phyloP scores from a whole-genome alignment of 306 rosid genomes.

The Erythrophleum fordii region DNA sequence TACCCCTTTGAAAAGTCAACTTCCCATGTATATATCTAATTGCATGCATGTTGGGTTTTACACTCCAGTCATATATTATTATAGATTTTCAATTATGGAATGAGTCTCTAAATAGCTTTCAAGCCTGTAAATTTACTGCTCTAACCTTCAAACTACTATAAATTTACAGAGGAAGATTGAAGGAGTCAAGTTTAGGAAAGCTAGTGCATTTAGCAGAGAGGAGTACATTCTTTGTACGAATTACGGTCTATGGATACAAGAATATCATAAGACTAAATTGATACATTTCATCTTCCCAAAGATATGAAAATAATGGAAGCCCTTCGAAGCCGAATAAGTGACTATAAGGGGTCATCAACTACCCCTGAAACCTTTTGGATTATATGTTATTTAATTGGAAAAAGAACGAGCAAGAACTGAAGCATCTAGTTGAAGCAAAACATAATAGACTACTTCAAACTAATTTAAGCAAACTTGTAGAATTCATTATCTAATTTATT shows the following conservation, averaged over 20 bases:
- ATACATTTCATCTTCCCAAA: not conserved
- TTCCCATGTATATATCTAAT: too few species aligned
- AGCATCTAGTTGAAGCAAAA: not conserved
- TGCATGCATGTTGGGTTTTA: too few species aligned
- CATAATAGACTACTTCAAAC: not conserved
- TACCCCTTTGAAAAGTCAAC: too few species aligned
- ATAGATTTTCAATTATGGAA: too few species aligned
- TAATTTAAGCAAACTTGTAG: not conserved
- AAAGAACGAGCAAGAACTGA: not conserved
- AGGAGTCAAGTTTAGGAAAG: slow-evolving; percentile 15
- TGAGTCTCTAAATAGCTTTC: too few species aligned
- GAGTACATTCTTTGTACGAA: not conserved
- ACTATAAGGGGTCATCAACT: too few species aligned
- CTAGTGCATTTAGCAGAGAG: not conserved
- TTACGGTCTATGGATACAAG: not conserved
- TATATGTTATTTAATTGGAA: not conserved
- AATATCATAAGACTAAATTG: not conserved
- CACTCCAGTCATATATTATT: too few species aligned
- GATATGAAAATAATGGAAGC: not conserved
- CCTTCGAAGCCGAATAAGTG: not conserved
- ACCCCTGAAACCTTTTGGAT: not conserved
- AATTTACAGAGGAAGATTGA: slow-evolving; percentile 1
- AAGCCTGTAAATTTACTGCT: too few species aligned
- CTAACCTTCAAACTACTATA: slow-evolving; percentile 30
- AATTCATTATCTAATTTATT: not conserved